Evolutionary conservation across 306 rosid genomes (phyloP).

Genomic region (Acmispon strigosus): DNA sequence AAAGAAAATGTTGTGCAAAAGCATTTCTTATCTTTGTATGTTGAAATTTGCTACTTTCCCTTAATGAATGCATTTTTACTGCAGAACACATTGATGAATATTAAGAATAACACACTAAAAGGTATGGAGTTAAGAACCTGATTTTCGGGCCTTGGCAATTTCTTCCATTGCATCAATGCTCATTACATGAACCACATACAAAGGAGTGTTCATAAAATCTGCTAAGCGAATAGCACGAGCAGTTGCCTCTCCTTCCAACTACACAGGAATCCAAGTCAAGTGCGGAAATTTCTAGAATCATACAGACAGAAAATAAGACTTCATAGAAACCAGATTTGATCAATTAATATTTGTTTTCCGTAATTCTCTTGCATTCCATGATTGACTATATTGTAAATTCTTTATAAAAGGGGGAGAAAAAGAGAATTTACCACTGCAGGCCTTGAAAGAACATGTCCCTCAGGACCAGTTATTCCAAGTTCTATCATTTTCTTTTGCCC

Average conservation of each 20-base stretch:
- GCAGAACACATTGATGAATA: neutral
- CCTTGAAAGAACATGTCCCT: conserved; percentile 93
- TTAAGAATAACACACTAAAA: conserved; percentile 4
- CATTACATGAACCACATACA: conserved; percentile 93
- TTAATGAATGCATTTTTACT: neutral
- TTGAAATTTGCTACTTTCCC: neutral
- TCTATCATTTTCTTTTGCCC: conserved; percentile 90
- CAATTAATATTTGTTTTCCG: neutral
- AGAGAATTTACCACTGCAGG: conserved; percentile 62
- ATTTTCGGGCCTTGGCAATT: conserved; percentile 80
- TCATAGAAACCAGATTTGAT: neutral
- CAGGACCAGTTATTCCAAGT: conserved; percentile 95
- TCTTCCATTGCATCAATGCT: conserved; percentile 99
- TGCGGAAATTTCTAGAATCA: conserved; percentile 5
- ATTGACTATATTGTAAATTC: neutral
- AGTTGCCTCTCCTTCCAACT: conserved; percentile 97
- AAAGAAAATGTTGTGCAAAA: neutral
- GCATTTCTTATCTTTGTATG: neutral
- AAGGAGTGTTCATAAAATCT: conserved; percentile 76
- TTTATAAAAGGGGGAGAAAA: neutral
- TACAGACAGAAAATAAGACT: neutral
- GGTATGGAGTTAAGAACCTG: conserved; percentile 45
- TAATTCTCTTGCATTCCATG: neutral
- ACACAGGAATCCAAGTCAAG: conserved; percentile 27
- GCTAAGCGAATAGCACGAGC: conserved; percentile 88